These are phyloP conservation scores for Blastobotrys ciferrii DNA, from an alignment of 1,139 yeast species.

Conservation along the genomic window DNA sequence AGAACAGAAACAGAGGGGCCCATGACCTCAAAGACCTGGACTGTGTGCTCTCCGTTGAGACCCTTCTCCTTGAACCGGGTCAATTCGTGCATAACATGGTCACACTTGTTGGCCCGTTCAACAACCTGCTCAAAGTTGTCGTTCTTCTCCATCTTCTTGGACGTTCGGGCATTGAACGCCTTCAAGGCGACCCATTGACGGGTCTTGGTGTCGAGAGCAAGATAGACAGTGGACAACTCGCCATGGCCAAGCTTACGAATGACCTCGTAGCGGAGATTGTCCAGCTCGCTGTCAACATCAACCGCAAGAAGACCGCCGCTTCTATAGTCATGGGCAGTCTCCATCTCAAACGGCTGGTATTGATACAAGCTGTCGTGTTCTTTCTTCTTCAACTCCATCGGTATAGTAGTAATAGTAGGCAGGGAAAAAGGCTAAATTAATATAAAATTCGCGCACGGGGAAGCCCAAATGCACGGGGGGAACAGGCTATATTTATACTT, in stretches of 20 bases:
- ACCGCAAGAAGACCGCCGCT: slow-evolving; percentile 19
- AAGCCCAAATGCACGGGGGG: background rate
- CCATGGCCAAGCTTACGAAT: slow-evolving; percentile 20
- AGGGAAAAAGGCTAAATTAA: background rate
- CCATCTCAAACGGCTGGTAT: slow-evolving; percentile 15
- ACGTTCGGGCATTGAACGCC: slow-evolving; percentile 17
- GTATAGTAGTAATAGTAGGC: slow-evolving; percentile 9
- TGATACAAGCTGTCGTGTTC: slow-evolving; percentile 18
- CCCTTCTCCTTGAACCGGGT: slow-evolving; percentile 18
- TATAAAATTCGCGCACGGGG: background rate
- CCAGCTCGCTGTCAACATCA: slow-evolving; percentile 16
- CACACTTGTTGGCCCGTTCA: slow-evolving; percentile 11
- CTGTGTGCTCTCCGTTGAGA: slow-evolving; percentile 19
- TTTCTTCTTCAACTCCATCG: slow-evolving; percentile 21
- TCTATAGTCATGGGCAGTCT: slow-evolving; percentile 19
- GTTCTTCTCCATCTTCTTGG: slow-evolving; percentile 17
- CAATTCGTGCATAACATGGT: slow-evolving; percentile 15
- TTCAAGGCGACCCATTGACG: slow-evolving; percentile 17
- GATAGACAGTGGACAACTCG: slow-evolving; percentile 17
- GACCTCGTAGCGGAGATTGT: slow-evolving; percentile 16
- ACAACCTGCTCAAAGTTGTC: slow-evolving; percentile 14
- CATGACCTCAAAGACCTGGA: slow-evolving; percentile 18
- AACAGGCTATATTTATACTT: background rate
- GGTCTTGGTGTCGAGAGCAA: slow-evolving; percentile 14
- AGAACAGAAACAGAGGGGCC: slow-evolving; percentile 18